Percentiles rank a stretch among this genome's conserved stretches.
These are phyloP conservation scores for Erodium maritimum DNA, from an alignment of 345 rosid genomes.

Conservation along the genomic window DNA sequence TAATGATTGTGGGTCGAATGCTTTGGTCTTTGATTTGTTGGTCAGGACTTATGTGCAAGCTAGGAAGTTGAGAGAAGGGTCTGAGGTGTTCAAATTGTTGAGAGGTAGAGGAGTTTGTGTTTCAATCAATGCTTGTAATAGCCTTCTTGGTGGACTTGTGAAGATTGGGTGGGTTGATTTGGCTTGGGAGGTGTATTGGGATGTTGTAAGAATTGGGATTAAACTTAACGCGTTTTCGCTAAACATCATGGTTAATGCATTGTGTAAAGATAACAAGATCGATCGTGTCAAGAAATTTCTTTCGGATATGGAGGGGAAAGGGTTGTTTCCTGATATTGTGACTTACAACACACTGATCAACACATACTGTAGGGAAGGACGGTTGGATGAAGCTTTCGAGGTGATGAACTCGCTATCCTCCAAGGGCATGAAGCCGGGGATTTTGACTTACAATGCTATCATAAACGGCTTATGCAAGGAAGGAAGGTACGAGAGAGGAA, in stretches of 20 bases:
- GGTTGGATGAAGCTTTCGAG: constrained; percentile 47
- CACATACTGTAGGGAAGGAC: constrained; percentile 51
- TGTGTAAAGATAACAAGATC: constrained; percentile 60
- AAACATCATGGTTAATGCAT: constrained; percentile 84
- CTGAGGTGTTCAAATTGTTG: constrained; percentile 26
- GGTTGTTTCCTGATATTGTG: constrained; percentile 49
- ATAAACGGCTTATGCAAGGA: constrained; percentile 55
- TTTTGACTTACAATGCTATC: constrained; percentile 52
- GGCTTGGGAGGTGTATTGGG: constrained; percentile 38
- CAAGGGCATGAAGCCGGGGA: constrained; percentile 55
- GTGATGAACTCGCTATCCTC: constrained; percentile 41
- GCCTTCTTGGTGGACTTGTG: constrained; percentile 65
- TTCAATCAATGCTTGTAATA: constrained; percentile 51
- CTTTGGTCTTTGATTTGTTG: constrained; percentile 55
- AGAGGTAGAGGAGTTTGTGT: constrained; percentile 30
- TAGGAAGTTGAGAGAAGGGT: constrained; percentile 62
- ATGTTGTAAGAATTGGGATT: constrained; percentile 24
- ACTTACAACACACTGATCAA: constrained; percentile 64
- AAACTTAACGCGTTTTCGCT: constrained; percentile 33
- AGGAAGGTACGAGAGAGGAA: constrained; percentile 43
- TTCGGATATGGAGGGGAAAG: constrained; percentile 38
- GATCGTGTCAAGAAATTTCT: constrained; percentile 33
- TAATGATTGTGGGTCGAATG: constrained; percentile 19
- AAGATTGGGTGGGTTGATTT: constrained; percentile 52
- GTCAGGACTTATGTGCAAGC: constrained; percentile 69